Evolutionary conservation across 2,329 filamentous ascomycete genomes (phyloP), one percentile per base, ranked within the genome.

Genomic region (Fusarium domesticum): DNA sequence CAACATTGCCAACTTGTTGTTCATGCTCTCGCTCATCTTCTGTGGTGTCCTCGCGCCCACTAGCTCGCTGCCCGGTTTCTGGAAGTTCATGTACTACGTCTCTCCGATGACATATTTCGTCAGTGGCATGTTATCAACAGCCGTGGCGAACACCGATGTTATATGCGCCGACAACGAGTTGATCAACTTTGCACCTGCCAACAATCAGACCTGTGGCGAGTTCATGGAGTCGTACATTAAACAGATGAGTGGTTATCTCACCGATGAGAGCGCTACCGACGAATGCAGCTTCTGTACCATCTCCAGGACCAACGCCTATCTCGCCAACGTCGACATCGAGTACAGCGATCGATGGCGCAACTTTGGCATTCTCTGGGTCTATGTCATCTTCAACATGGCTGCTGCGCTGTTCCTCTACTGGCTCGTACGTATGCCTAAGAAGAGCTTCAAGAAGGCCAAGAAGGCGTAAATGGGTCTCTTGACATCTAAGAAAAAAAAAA

Each of bases 51-150:
- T 61, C 14, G 55, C 58, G 12, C 36, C 50, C 3, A 50, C 56
- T 37, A 80, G 79, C 12, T 74, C 77, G 11, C 67, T 76, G 11
- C 84, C 81, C 1, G 79, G 81, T 16, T 78, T 79, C 53, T 68
- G 58, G 58, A 59, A 45, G 18, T 58, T 61, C 16, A 58, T 61
- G 63, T 91, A 92, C 68, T 80, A 85, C 38, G 70, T 90, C 32
- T 89, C 84, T 0, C 89, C 90, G 0, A 87, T 96, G 58, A 91
- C 86, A 0, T 96, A 95, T 63, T 70, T 93, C 18, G 81, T 93
- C 23, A 77, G 78, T 19, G 87, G 84, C 28, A 83, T 95, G 73
- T 67, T 92, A 3, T 77, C 84, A 0, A 79, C 79, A 1, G 87
- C 80, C 6, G 71, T 96, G 7, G 85, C 86, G 35, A 83, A 85